Conservation (phyloP, 108 stramenopile species). For the Nitzschia sp. region DNA sequence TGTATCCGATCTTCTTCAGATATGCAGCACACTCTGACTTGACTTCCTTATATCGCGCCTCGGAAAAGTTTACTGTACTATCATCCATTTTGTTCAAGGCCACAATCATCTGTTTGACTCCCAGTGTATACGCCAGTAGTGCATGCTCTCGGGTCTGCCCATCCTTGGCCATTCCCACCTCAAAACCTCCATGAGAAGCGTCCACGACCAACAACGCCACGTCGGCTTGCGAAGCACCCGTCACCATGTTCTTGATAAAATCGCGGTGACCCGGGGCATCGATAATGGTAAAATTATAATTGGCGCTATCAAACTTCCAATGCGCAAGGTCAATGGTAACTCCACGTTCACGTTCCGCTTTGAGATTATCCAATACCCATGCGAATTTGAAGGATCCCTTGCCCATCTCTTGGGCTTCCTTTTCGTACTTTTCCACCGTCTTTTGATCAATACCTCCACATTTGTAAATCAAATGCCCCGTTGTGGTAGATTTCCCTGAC, state of each 20-base stretch:
- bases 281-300: conserved; percentile 90
- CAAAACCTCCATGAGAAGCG: conserved; percentile 85
- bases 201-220: conserved; percentile 89
- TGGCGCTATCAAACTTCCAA: conserved; percentile 92
- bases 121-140: conserved; percentile 92
- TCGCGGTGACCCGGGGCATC: conserved; percentile 93
- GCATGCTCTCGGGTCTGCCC: conserved; percentile 95
- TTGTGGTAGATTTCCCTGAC: conserved; percentile 96
- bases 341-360: conserved; percentile 94
- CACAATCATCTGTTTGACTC: conserved; percentile 97
- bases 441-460: conserved; percentile 91
- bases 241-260: conserved; percentile 96
- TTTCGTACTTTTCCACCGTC: conserved; percentile 96
- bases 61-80: conserved; percentile 80
- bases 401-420: conserved; percentile 93
- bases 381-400: conserved; percentile 96
- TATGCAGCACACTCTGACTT: conserved; percentile 68
- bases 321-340: conserved; percentile 95
- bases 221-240: conserved; percentile 95
- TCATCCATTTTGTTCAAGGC: conserved; percentile 97
- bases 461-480: conserved; percentile 93
- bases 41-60: conserved; percentile 90
- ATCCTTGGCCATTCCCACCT: conserved; percentile 88
- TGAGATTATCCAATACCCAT: conserved; percentile 95
- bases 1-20: conserved; percentile 75